A percentile compares a stretch with the other conserved stretches of the same genome.
phyloP scores from a whole-genome alignment of 257 asterid genomes.

The Capsicum chinense region DNA sequence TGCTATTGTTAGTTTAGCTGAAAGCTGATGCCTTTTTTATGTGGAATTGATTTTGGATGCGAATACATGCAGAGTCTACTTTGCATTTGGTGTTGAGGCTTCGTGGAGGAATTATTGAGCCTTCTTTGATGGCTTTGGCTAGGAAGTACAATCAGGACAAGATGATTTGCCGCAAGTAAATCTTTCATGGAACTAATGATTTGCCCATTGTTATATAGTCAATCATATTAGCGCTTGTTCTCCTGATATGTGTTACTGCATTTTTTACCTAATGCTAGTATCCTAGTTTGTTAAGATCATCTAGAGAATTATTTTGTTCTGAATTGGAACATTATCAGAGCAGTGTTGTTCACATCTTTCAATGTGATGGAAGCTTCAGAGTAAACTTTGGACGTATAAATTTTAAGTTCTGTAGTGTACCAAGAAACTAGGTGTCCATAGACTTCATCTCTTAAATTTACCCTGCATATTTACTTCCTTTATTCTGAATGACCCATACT shows the following conservation, averaged over 20 bases:
- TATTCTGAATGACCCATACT: not conserved
- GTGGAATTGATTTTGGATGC: not conserved
- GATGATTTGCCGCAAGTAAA: constrained; percentile 55
- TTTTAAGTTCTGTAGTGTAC: no score
- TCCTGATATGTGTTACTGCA: not conserved
- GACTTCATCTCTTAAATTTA: no score
- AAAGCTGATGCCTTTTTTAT: not conserved
- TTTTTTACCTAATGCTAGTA: not conserved
- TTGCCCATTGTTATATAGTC: not conserved
- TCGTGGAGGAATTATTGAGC: constrained; percentile 51
- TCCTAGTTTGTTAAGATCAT: not conserved
- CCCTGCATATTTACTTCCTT: not conserved
- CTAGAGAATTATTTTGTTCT: no score
- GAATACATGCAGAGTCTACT: constrained; percentile 40
- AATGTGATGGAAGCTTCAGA: not conserved
- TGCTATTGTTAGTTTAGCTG: not conserved
- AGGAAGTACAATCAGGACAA: constrained; percentile 49
- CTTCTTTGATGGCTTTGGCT: constrained; percentile 49
- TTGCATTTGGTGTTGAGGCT: constrained; percentile 53
- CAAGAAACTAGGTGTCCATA: not conserved
- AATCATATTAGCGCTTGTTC: not conserved
- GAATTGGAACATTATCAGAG: not conserved
- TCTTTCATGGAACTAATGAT: not conserved
- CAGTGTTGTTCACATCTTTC: no score
- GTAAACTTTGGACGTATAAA: not conserved